Percentiles rank a stretch among this genome's conserved stretches.
Evolutionary conservation across 2,329 filamentous ascomycete genomes (phyloP).

Genomic region (Xylariales sp.): DNA sequence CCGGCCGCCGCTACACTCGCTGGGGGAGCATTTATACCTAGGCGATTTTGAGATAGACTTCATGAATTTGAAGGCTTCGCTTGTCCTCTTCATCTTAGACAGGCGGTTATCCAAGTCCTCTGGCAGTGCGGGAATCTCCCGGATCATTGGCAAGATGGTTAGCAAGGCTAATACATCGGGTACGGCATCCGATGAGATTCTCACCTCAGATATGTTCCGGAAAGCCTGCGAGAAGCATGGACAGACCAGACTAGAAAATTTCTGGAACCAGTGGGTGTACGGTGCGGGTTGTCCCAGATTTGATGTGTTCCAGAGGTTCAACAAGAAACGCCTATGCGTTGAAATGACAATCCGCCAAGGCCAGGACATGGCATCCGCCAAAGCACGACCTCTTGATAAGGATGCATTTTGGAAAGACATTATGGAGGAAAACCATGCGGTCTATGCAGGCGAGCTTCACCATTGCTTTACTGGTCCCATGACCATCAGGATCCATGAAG

Average conservation of each 20-base stretch:
- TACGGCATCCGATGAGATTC: constrained; percentile 62
- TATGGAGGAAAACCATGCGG: constrained; percentile 69
- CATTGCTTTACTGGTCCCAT: constrained; percentile 91
- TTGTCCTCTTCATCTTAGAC: constrained; percentile 92
- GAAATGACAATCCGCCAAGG: constrained; percentile 85
- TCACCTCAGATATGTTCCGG: constrained; percentile 73
- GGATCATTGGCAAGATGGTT: constrained; percentile 82
- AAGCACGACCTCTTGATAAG: constrained; percentile 56
- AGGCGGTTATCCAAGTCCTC: constrained; percentile 85
- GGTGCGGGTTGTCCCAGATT: constrained; percentile 87
- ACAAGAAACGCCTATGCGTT: constrained; percentile 94
- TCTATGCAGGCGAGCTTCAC: constrained; percentile 66
- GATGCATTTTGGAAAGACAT: constrained; percentile 78
- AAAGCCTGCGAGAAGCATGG: constrained; percentile 83
- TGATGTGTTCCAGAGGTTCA: constrained; percentile 82
- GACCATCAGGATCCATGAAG: constrained; percentile 97
- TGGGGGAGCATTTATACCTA: constrained; percentile 73
- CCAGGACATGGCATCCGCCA: constrained; percentile 45
- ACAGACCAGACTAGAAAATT: constrained; percentile 79
- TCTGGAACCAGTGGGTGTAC: constrained; percentile 91
- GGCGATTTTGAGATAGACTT: constrained; percentile 87
- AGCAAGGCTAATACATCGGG: constrained; percentile 72
- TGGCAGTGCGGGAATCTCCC: constrained; percentile 75
- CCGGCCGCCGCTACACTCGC: constrained; percentile 75
- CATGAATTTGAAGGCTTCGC: constrained; percentile 81